Evolutionary conservation across 192 early-diverging fungal species (phyloP).

Genomic region (Linnemannia zychae): DNA sequence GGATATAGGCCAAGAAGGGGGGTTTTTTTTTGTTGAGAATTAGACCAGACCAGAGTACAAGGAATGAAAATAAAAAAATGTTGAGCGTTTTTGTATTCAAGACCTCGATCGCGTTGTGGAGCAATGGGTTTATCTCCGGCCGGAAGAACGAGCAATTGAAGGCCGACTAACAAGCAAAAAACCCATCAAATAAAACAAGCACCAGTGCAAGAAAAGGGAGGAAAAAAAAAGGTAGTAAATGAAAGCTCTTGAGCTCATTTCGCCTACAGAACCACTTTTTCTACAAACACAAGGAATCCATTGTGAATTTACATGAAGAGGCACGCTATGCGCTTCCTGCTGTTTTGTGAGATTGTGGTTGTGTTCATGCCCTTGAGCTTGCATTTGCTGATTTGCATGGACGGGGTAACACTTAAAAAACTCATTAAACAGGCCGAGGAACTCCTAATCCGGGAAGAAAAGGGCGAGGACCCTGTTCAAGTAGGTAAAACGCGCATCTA

Average conservation of each 20-base stretch:
- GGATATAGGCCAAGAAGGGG: too few species aligned
- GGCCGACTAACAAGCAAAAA: not conserved
- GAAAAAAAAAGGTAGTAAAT: not conserved
- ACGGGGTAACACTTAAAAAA: not conserved
- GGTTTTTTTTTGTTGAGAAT: not conserved
- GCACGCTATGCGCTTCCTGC: too few species aligned
- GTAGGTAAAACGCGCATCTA: not conserved
- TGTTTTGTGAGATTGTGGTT: not conserved
- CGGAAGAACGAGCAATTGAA: not conserved
- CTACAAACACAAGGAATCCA: too few species aligned
- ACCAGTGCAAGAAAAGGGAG: not conserved
- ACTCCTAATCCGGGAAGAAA: not conserved
- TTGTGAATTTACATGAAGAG: too few species aligned
- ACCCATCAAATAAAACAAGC: not conserved
- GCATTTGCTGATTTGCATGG: constrained; percentile 6
- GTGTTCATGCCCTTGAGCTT: not conserved
- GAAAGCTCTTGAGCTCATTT: not conserved
- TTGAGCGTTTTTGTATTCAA: not conserved
- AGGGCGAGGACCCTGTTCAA: constrained; percentile 13
- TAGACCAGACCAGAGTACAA: not conserved
- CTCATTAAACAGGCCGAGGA: not conserved
- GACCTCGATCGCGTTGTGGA: not conserved
- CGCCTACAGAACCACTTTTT: too few species aligned
- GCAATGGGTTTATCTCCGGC: not conserved
- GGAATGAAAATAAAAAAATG: not conserved